Evolutionary conservation across 108 stramenopile species (phyloP).

Genomic region (Skeletonema menzelii): DNA sequence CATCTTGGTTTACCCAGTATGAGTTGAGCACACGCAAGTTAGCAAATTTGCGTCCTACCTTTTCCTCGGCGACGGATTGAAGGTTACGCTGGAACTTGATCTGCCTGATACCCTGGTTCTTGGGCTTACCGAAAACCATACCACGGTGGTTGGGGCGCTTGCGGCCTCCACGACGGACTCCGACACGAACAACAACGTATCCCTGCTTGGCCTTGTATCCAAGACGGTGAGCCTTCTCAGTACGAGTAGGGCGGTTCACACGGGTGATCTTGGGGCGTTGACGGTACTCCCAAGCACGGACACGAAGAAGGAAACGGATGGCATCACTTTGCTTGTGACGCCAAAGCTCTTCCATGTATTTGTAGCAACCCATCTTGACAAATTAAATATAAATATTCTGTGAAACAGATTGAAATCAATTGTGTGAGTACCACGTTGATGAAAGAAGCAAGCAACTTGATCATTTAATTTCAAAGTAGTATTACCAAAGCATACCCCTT

Average conservation of each 20-base stretch:
- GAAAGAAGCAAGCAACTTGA: background rate
- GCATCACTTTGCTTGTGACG: slow-evolving; percentile 99
- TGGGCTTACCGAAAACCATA: slow-evolving; percentile 99
- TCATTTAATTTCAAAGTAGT: background rate
- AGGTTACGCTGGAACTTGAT: slow-evolving; percentile 98
- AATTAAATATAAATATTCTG: slow-evolving; percentile 11
- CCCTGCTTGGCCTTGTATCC: slow-evolving; percentile 99
- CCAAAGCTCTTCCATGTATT: slow-evolving; percentile 99
- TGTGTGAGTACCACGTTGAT: background rate
- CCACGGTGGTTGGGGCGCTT: slow-evolving; percentile 99
- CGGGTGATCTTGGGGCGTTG: slow-evolving; percentile 94
- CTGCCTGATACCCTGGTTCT: slow-evolving; percentile 99
- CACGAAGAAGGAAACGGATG: slow-evolving; percentile 99
- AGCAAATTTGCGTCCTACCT: slow-evolving; percentile 93
- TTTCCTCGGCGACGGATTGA: slow-evolving; percentile 98
- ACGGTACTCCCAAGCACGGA: slow-evolving; percentile 99
- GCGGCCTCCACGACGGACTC: slow-evolving; percentile 99
- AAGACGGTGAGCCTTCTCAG: slow-evolving; percentile 99
- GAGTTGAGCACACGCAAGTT: slow-evolving; percentile 99
- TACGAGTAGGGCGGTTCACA: slow-evolving; percentile 94
- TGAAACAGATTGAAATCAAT: background rate
- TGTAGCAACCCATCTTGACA: slow-evolving; percentile 97
- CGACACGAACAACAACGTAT: slow-evolving; percentile 97
- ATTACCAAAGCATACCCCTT: no score
- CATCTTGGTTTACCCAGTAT: slow-evolving; percentile 99